Percentiles rank a stretch among this genome's conserved stretches.
phyloP scores from a whole-genome alignment of 305 asterid genomes.

The Fraxinus greggii region DNA sequence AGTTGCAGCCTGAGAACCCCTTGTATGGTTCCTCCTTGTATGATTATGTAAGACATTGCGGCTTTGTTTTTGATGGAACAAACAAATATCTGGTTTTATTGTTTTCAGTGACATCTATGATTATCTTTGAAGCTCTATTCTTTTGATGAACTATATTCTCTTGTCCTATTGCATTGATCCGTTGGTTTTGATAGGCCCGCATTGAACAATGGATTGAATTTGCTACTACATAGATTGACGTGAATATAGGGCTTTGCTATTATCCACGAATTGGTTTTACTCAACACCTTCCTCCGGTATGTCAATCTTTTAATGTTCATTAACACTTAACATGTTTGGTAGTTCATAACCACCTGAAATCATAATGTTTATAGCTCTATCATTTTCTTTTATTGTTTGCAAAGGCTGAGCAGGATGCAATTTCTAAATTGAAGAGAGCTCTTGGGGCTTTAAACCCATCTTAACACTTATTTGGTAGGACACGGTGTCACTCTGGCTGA shows the following conservation, averaged over 20 bases:
- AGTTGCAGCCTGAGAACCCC: conserved; percentile 48
- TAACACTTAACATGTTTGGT: not conserved
- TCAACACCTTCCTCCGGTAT: not conserved
- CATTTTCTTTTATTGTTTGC: not conserved
- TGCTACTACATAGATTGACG: too few relatives aligned
- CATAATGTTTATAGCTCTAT: not conserved
- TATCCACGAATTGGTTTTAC: too few relatives aligned
- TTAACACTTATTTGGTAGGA: conserved; percentile 40
- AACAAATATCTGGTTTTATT: not conserved
- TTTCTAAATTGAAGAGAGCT: conserved; percentile 35
- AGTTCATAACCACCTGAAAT: not conserved
- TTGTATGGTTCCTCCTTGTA: conserved; percentile 63
- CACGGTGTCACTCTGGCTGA: conserved; percentile 37
- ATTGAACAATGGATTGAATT: too few relatives aligned
- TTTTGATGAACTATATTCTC: not conserved
- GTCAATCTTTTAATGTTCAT: not conserved
- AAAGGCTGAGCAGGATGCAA: conserved; percentile 36
- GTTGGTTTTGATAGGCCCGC: too few relatives aligned
- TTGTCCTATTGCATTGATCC: not conserved
- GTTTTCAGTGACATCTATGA: not conserved
- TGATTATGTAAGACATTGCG: conserved; percentile 53
- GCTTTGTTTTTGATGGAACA: not conserved
- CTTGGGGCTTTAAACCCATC: conserved; percentile 38
- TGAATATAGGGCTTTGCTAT: too few relatives aligned
- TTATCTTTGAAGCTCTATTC: not conserved